These are phyloP conservation scores for Botrytis squamosa DNA, from an alignment of 2,329 filamentous ascomycete genomes.

Conservation along the genomic window DNA sequence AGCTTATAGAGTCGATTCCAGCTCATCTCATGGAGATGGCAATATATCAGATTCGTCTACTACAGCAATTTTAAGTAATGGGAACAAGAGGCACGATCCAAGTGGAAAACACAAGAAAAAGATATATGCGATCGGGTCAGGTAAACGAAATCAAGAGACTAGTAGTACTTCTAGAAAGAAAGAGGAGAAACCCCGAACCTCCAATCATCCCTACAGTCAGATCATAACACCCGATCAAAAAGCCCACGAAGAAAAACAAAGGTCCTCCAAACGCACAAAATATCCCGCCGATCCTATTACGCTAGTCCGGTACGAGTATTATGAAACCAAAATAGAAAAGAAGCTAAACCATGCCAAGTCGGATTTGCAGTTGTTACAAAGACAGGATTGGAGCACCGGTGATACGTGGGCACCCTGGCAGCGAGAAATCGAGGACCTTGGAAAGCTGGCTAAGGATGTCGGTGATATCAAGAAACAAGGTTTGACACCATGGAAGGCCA, in stretches of 20 bases:
- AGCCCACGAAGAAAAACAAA: background rate
- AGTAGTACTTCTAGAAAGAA: background rate
- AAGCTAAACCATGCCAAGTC: rapidly evolving
- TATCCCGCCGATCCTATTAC: background rate
- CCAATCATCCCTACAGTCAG: background rate
- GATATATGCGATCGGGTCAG: background rate
- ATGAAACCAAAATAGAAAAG: rapidly evolving
- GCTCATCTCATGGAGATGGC: background rate
- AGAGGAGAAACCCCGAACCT: background rate
- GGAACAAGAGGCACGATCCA: background rate
- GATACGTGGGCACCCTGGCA: too few species aligned
- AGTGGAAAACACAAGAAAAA: background rate
- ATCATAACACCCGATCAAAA: background rate
- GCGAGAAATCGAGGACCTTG: background rate
- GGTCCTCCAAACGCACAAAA: background rate
- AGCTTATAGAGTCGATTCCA: background rate
- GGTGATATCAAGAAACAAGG: background rate
- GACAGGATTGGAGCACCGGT: too few species aligned
- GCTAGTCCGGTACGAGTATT: background rate
- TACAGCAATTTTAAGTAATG: background rate
- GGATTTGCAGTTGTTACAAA: too few species aligned
- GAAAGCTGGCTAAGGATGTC: background rate
- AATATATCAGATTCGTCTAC: background rate
- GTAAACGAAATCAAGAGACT: background rate
- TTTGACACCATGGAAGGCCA: background rate